A percentile compares a stretch with the other conserved stretches of the same genome.
Evolutionary conservation across 306 rosid species (phyloP).

Genomic region (Quercus bicolor): DNA sequence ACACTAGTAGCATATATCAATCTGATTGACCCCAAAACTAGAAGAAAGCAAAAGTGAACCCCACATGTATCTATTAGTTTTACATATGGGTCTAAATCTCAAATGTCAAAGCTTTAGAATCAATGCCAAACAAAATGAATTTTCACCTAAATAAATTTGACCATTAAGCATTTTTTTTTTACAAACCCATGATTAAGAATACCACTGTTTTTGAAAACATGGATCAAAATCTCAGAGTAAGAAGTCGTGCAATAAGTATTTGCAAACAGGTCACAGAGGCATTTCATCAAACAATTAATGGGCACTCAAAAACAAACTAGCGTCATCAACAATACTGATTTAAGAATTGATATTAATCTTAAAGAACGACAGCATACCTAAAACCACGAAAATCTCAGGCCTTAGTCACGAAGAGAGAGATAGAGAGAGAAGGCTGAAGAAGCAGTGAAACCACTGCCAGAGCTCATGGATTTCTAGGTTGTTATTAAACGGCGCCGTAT

Average conservation of each 20-base stretch:
- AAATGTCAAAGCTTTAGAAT: background rate
- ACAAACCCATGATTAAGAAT: no score
- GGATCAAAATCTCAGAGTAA: no score
- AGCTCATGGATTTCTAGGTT: no score
- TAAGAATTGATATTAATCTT: background rate
- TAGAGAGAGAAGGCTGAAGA: background rate
- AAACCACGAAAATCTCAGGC: background rate
- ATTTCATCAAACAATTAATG: slow-evolving; percentile 12
- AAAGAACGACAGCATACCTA: background rate
- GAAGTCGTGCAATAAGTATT: no score
- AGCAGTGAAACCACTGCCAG: no score
- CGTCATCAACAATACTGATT: background rate
- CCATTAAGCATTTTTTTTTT: background rate
- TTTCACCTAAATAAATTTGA: background rate
- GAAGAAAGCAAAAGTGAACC: background rate
- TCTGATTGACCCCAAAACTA: background rate
- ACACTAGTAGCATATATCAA: background rate
- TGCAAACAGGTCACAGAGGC: background rate
- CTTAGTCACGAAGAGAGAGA: background rate
- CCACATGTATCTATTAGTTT: background rate
- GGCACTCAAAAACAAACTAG: background rate
- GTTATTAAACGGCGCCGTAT: no score
- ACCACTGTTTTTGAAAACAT: no score
- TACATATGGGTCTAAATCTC: background rate
- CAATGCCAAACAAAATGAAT: background rate